A percentile compares a stretch with the other conserved stretches of the same genome.
Conservation (phyloP, 225 moss, liverwort and hornwort species). For the Pseudisothecium myosuroides region DNA sequence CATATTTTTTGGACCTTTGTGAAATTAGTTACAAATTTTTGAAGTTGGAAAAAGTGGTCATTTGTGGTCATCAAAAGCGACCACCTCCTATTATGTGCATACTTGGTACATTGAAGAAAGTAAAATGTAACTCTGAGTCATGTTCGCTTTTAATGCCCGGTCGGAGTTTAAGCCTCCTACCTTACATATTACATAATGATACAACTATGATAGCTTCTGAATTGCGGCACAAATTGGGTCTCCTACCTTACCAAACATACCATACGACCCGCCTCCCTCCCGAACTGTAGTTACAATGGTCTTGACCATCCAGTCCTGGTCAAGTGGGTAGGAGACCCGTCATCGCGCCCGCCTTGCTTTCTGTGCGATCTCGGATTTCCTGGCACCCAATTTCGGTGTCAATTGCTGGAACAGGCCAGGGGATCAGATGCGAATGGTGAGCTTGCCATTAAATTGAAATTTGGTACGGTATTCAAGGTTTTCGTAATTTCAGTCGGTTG, state of each 20-base stretch:
- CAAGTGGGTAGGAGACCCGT: background rate
- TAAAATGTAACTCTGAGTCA: too few species aligned
- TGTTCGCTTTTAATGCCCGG: too few species aligned
- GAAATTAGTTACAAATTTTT: too few species aligned
- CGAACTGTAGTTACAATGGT: background rate
- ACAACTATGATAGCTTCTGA: background rate
- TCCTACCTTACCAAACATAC: background rate
- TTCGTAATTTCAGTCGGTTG: too few species aligned
- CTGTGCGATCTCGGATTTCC: background rate
- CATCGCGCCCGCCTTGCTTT: background rate
- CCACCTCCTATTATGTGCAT: too few species aligned
- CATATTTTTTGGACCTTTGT: too few species aligned
- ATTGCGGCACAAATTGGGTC: background rate
- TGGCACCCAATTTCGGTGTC: background rate
- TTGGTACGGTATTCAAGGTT: background rate
- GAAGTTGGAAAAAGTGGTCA: too few species aligned
- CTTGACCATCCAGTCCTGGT: background rate
- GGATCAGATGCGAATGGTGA: background rate
- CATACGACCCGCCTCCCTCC: background rate
- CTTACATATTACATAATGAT: background rate
- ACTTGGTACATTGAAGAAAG: too few species aligned
- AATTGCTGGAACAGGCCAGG: background rate
- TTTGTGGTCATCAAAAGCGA: too few species aligned
- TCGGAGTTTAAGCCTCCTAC: too few species aligned
- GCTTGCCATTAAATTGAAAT: background rate